phyloP scores from a whole-genome alignment of 169 alveolate species.

The Plasmodium reichenowi region DNA sequence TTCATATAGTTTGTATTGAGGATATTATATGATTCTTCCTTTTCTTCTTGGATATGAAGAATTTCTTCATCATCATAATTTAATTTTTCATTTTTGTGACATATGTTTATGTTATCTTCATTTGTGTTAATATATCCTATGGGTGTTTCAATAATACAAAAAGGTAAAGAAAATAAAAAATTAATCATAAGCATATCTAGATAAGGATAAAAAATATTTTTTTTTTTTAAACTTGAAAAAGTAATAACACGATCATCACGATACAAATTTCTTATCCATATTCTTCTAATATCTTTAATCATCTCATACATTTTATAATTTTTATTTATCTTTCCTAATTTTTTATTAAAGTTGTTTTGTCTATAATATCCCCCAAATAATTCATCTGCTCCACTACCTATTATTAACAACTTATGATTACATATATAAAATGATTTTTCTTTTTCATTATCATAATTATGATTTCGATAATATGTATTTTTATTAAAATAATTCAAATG shows the following conservation, averaged over 20 bases:
- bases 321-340: background rate
- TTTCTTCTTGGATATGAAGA: no score
- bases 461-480: background rate
- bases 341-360: conserved; percentile 55
- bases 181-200: conserved; percentile 48
- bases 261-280: conserved; percentile 84
- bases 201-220: conserved; percentile 76
- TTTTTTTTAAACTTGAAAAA: conserved; percentile 51
- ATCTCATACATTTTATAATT: conserved; percentile 22
- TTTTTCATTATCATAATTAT: background rate
- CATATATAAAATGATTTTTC: conserved; percentile 1
- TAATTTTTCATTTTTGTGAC: background rate
- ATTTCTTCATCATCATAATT: background rate
- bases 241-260: conserved; percentile 84
- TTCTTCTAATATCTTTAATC: conserved; percentile 79
- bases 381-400: conserved; percentile 88
- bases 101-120: background rate
- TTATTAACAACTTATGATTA: conserved; percentile 33
- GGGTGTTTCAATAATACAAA: conserved; percentile 51
- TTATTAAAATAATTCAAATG: conserved; percentile 8
- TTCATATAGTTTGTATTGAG: background rate
- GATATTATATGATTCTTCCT: background rate
- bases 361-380: conserved; percentile 85
- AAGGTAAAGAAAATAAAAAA: conserved; percentile 61
- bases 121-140: background rate